phyloP scores from a whole-genome alignment of 257 asterid genomes.

The Fraxinus cuspidata region DNA sequence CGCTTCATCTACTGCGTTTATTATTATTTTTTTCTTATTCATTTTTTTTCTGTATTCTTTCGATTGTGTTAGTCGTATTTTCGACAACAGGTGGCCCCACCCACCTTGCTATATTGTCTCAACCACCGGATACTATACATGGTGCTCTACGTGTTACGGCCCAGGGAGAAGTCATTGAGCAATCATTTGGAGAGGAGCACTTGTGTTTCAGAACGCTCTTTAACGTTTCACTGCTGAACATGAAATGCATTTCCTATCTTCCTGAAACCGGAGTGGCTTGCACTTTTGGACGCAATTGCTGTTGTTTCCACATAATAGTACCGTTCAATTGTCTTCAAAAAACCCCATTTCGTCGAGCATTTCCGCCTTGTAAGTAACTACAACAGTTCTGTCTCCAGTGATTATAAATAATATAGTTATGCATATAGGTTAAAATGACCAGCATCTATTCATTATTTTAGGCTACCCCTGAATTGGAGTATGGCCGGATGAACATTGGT shows the following conservation, averaged over 20 bases:
- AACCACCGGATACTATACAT: conserved; percentile 59
- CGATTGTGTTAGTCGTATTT: too few relatives aligned
- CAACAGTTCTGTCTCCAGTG: not conserved
- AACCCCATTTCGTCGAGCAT: conserved; percentile 69
- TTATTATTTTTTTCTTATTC: too few relatives aligned
- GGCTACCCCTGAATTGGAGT: conserved; percentile 68
- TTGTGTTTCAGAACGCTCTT: conserved; percentile 62
- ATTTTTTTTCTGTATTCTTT: too few relatives aligned
- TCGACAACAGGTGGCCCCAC: conserved; percentile 77
- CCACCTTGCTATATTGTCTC: conserved; percentile 65
- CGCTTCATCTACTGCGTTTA: too few relatives aligned
- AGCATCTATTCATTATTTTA: conserved; percentile 1
- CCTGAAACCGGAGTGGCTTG: conserved; percentile 69
- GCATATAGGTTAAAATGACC: not conserved
- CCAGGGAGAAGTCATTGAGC: conserved; percentile 74
- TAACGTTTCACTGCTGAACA: conserved; percentile 72
- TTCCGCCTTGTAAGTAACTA: conserved; percentile 59
- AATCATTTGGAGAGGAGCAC: conserved; percentile 65
- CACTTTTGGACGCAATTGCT: conserved; percentile 54
- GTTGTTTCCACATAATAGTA: conserved; percentile 55
- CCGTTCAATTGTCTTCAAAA: conserved; percentile 61
- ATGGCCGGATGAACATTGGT: conserved; percentile 70
- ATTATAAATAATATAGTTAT: not conserved
- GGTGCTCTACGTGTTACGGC: conserved; percentile 71
- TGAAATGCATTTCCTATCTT: conserved; percentile 57